Evolutionary conservation across 225 moss, liverwort and hornwort genomes (phyloP), one percentile per base, ranked within the genome.

Genomic region (Physcomitrellopsis africana): DNA sequence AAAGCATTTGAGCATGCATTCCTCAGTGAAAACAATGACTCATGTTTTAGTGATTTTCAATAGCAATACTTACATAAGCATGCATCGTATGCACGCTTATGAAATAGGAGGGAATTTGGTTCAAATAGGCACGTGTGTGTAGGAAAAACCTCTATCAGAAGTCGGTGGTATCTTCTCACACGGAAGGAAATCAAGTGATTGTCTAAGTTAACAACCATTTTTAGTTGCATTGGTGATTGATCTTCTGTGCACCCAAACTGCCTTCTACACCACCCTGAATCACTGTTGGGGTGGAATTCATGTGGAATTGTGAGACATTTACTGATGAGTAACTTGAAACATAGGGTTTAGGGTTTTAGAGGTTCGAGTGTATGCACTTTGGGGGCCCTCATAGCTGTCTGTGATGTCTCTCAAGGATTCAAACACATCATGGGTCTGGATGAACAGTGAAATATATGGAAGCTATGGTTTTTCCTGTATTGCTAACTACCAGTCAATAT

Each of bases 301-400:
- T 37, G 49, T 53, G 24, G 65, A 24, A 11, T 57, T 43, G 32
- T 42, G 54, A 68, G 24, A 42, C 41, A 8, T 26, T 56, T 48
- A 42, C 63, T 73, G 44, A 32, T 11, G 55, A 67, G 62, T 41
- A 1, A 20, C 41, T 60, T 55, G 17, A 59, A 2, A 29, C 37
- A 20, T n/a, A 16, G 78, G 80, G 75, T 72, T 78, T 75, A 68
- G 75, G 86, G 80, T 86, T 82, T 77, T 74, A 53, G 74, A 70
- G 48, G 47, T 70, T 66, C 63, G 17, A 56, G 51, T 27, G 16
- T n/a, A 18, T 46, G 14, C 46, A 24, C 51, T 69, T 18, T 37
- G 26, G 32, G 32, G 32, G 32, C 32, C 32, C 32, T 37, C 32
- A 7, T 37, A 12, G 37, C 51, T 22, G 11, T 11, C 11, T 51